Base-by-base conservation (phyloP, 2,329 filamentous ascomycete species). In the Pyrenophora teres region DNA sequence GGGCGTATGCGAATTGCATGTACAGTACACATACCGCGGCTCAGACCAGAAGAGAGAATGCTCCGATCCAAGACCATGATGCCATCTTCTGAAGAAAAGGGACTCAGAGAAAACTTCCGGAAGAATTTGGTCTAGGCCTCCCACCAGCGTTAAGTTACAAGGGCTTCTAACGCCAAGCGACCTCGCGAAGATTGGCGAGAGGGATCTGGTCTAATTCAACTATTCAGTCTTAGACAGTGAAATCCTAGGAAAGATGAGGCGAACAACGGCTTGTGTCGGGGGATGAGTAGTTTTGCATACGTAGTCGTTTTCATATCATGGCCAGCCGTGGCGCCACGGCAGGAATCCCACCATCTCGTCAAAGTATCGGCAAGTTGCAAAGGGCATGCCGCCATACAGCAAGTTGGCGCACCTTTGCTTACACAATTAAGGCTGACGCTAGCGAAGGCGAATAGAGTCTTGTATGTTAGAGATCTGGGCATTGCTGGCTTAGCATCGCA, bases 401-500 rank as follows among this genome's bases (percentile, higher is more conserved):
- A 27, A 23, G 30, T 27, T 13, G 38, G 15, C 38, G 30, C 19
- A 38, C 46, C 38, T 36, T 48, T 30, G 38, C 19, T 16, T 48
- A 16, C n/a, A 38, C 10, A 13, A 36, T 21, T 13, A 21, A 40
- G 39, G 42, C 42, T 46, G 33, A 40, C 46, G 39, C 38, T 23
- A 25, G 23, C 42, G 33, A 40, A 31, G 47, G 31, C 27, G 15
- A 33, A 44, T n/a, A 35, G 38, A 5, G 19, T 21, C 49, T 41
- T 46, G 36, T 19, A 25, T 39, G 44, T 52, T 48, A 42, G 50
- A 6, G 23, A 13, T 12, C 23, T 39, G 33, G 39, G 23, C 18
- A 37, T 32, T 37, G 37, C 37, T 33, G n/a, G 19, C 37, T 47
- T 47, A 27, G 49, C 43, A 47, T 38, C 25, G 18, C 21, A 23